Percentiles rank a stretch among this genome's conserved stretches.
Conservation (phyloP, 805 yeast species). For the Hermanozyma aechmeae region DNA sequence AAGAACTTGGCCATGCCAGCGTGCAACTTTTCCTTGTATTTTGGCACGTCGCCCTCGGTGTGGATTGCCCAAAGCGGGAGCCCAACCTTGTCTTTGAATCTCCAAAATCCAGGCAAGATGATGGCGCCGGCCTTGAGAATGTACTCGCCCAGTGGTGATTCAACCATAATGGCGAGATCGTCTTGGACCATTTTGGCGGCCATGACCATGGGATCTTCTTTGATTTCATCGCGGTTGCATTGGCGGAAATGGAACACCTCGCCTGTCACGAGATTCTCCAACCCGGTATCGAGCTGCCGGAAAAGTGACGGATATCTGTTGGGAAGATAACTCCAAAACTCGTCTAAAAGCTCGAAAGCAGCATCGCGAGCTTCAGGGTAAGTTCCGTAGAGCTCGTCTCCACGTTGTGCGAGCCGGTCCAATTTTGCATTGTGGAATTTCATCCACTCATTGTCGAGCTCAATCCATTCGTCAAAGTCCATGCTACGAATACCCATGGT, state of each 20-base stretch:
- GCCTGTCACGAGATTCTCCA: conserved; percentile 43
- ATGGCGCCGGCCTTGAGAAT: conserved; percentile 53
- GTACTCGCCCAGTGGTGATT: conserved; percentile 48
- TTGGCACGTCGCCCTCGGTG: conserved; percentile 61
- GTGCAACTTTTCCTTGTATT: conserved; percentile 48
- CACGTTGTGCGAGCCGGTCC: conserved; percentile 37
- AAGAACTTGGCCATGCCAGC: conserved; percentile 62
- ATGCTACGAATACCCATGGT: conserved; percentile 63
- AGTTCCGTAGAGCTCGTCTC: conserved; percentile 42
- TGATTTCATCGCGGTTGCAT: conserved; percentile 5
- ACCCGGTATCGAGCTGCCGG: conserved; percentile 33
- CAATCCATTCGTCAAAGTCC: conserved; percentile 58
- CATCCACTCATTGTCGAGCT: conserved; percentile 58
- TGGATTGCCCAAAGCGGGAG: conserved; percentile 51
- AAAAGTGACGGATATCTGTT: conserved; percentile 50
- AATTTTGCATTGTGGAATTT: conserved; percentile 46
- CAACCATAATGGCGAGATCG: conserved; percentile 61
- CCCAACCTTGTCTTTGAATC: conserved; percentile 50
- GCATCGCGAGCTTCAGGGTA: conserved; percentile 42
- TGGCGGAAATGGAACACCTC: conserved; percentile 33
- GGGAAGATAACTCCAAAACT: conserved; percentile 45
- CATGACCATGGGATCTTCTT: conserved; percentile 49
- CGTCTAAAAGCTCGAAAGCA: conserved; percentile 46
- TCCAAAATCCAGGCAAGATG: conserved; percentile 62
- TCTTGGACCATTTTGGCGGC: conserved; percentile 54